A percentile compares a stretch with the other conserved stretches of the same genome.
Conservation (phyloP, 1,139 yeast species). For the Debaryomyces fabryi region DNA sequence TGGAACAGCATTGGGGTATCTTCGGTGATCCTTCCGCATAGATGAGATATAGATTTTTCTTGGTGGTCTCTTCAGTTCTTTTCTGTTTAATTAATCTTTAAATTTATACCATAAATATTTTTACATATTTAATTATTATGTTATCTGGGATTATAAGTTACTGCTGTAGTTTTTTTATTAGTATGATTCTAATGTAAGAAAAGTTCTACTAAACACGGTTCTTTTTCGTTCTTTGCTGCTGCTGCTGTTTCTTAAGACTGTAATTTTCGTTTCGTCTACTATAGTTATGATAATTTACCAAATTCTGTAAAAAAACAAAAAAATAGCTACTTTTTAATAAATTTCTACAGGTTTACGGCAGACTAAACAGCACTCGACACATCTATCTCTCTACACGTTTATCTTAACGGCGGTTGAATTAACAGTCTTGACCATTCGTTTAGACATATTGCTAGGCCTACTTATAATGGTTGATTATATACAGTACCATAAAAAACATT, state of each 20-base stretch:
- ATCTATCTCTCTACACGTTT: background rate
- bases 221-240: too few species aligned
- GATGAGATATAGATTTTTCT: conserved; percentile 3
- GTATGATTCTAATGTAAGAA: too few species aligned
- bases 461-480: background rate
- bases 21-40: conserved; percentile 33
- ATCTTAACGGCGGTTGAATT: background rate
- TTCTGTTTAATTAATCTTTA: background rate
- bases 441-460: background rate
- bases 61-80: background rate
- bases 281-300: background rate
- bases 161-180: background rate
- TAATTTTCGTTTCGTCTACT: background rate
- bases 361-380: background rate
- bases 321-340: background rate
- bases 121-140: background rate
- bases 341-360: too few species aligned
- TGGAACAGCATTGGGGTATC: conserved; percentile 78
- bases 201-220: too few species aligned
- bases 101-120: conserved; percentile 3
- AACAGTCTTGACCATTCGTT: background rate
- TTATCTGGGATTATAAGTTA: background rate
- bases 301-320: background rate
- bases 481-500: background rate
- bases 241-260: too few species aligned